Percentiles rank a stretch among this genome's conserved stretches.
These are phyloP conservation scores for Heliamphora pulchella DNA, from an alignment of 179 eudicot genomes.

Conservation along the genomic window DNA sequence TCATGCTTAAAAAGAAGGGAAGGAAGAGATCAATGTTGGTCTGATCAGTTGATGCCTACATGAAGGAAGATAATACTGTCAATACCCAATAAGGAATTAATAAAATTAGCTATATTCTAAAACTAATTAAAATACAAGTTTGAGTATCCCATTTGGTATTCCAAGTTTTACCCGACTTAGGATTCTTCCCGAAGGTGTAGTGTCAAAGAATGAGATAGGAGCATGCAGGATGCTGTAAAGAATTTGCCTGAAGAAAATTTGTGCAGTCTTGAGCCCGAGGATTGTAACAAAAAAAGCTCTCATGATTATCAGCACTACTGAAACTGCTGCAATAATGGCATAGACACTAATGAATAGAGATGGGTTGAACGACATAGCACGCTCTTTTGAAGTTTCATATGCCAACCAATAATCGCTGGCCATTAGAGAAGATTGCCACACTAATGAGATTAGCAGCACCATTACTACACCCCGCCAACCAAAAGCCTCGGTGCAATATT, in stretches of 20 bases:
- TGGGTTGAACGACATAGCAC: constrained; percentile 51
- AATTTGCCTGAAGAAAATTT: constrained; percentile 52
- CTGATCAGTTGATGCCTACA: constrained; percentile 94
- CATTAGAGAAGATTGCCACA: constrained; percentile 77
- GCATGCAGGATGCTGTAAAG: constrained; percentile 76
- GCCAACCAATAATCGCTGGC: constrained; percentile 93
- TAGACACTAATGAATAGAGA: constrained; percentile 61
- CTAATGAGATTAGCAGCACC: constrained; percentile 41
- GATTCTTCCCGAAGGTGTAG: constrained; percentile 97
- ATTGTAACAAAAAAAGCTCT: constrained; percentile 45
- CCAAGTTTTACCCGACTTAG: constrained; percentile 69
- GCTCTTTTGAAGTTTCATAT: constrained; percentile 64
- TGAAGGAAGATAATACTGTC: constrained; percentile 1
- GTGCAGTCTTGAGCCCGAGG: constrained; percentile 77
- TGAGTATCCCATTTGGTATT: background rate
- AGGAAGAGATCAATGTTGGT: constrained; percentile 73
- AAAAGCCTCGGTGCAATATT: constrained; percentile 79
- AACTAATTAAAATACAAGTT: background rate
- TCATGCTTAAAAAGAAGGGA: constrained; percentile 63
- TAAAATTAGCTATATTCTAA: background rate
- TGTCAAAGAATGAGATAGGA: constrained; percentile 96
- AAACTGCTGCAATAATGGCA: constrained; percentile 46
- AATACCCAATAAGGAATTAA: background rate
- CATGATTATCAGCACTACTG: constrained; percentile 41
- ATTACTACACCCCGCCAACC: constrained; percentile 82